A percentile compares a stretch with the other conserved stretches of the same genome.
Evolutionary conservation across 371 early-diverging fungal species (phyloP).

Genomic region (Cokeromyces recurvatus): DNA sequence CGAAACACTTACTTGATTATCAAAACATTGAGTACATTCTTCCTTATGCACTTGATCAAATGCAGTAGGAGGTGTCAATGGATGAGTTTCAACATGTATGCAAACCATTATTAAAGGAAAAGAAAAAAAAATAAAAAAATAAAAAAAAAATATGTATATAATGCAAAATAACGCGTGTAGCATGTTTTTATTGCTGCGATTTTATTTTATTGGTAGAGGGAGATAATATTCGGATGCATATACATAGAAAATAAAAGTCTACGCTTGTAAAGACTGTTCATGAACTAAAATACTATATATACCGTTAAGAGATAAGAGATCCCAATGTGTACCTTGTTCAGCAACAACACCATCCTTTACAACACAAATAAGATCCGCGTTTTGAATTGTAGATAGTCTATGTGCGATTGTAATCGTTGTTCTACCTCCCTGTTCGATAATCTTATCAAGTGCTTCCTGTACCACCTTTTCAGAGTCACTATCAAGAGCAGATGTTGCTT

Average conservation of each 20-base stretch:
- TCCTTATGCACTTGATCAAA: conserved; percentile 81
- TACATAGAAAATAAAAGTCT: conserved; percentile 12
- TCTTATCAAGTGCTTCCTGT: conserved; percentile 79
- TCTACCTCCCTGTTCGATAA: conserved; percentile 54
- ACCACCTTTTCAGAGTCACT: conserved; percentile 84
- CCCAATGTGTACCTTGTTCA: conserved; percentile 80
- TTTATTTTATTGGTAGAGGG: too few species aligned
- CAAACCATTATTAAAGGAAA: conserved; percentile 29
- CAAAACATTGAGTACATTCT: conserved; percentile 94
- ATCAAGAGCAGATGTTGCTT: conserved; percentile 94
- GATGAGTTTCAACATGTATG: conserved; percentile 31
- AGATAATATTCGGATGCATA: too few species aligned
- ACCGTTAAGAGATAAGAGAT: conserved; percentile 47
- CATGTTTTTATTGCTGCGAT: too few species aligned
- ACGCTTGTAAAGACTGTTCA: conserved; percentile 34
- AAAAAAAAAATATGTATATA: too few species aligned
- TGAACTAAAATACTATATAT: conserved; percentile 29
- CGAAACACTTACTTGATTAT: conserved; percentile 59
- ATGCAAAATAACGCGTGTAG: too few species aligned
- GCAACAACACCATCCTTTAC: too few species aligned
- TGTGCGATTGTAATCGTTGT: conserved; percentile 72
- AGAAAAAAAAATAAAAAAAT: background rate
- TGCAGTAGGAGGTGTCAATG: conserved; percentile 34
- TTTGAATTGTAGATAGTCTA: conserved; percentile 68
- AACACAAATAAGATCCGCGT: too few species aligned